Evolutionary conservation across 2,329 filamentous ascomycete genomes (phyloP).

Genomic region (Fusarium verrucosum): DNA sequence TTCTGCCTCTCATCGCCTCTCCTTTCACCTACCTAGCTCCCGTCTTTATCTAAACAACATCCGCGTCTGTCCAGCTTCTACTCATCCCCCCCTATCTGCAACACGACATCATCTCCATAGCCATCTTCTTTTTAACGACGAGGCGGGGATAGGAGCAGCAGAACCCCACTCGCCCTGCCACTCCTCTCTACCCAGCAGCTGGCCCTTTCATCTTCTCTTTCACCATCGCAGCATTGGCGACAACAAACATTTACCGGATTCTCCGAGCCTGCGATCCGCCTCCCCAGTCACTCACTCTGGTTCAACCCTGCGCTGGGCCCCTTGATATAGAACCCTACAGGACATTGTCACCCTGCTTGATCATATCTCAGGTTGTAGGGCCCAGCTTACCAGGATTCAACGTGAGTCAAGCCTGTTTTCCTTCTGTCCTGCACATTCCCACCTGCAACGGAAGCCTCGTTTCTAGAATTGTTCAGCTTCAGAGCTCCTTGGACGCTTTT

Average conservation of each 20-base stretch:
- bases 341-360: slow-evolving; percentile 21
- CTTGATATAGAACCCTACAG: slow-evolving; percentile 19
- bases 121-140: slow-evolving; percentile 16
- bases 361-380: slow-evolving; percentile 28
- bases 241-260: not conserved
- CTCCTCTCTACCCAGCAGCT: slow-evolving; percentile 24
- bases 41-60: slow-evolving; percentile 1
- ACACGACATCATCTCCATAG: slow-evolving; percentile 2
- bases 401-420: slow-evolving; percentile 30
- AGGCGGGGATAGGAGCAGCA: slow-evolving; percentile 34
- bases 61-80: not conserved
- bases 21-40: slow-evolving; percentile 7
- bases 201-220: slow-evolving; percentile 24
- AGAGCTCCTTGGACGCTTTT: not conserved
- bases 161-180: slow-evolving; percentile 36
- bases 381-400: slow-evolving; percentile 24
- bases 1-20: not conserved
- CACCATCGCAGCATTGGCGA: slow-evolving; percentile 16
- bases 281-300: not conserved
- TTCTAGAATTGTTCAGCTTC: not conserved
- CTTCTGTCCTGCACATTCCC: slow-evolving; percentile 7
- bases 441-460: slow-evolving; percentile 2
- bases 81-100: slow-evolving; percentile 4
- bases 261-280: not conserved
- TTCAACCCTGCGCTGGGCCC: slow-evolving; percentile 10